Conservation (phyloP, 345 rosid genomes). For the Brassica rapa region DNA sequence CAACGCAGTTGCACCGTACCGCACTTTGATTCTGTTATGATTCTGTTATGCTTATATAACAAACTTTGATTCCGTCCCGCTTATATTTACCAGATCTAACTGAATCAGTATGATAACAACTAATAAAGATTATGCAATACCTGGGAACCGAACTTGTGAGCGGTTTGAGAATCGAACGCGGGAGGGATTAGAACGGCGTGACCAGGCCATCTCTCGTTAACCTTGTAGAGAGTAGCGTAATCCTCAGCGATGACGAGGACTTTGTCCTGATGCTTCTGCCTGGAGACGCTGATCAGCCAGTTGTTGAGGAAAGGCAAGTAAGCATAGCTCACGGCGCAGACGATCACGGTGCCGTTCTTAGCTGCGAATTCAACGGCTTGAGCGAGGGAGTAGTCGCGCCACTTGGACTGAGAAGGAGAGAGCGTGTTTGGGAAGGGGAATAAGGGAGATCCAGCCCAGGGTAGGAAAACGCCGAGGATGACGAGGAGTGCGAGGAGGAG, state of each 20-base stretch:
- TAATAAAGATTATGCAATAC: neutral
- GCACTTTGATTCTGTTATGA: too few relatives aligned
- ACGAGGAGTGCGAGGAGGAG: slow-evolving; percentile 9
- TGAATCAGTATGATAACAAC: neutral
- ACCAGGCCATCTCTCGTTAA: slow-evolving; percentile 88
- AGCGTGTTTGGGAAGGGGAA: slow-evolving; percentile 42
- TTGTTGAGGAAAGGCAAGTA: slow-evolving; percentile 73
- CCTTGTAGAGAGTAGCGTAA: slow-evolving; percentile 71
- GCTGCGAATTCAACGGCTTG: slow-evolving; percentile 76
- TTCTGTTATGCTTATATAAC: too few relatives aligned
- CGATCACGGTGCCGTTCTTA: slow-evolving; percentile 36
- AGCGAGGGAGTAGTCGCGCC: slow-evolving; percentile 71
- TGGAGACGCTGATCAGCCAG: slow-evolving; percentile 75
- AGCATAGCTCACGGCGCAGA: slow-evolving; percentile 48
- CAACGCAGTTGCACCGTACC: too few relatives aligned
- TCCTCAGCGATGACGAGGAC: slow-evolving; percentile 94
- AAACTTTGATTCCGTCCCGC: too few relatives aligned
- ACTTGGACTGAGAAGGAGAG: slow-evolving; percentile 38
- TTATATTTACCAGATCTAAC: too few relatives aligned
- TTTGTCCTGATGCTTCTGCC: slow-evolving; percentile 76
- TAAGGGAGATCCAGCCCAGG: slow-evolving; percentile 46
- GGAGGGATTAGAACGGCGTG: slow-evolving; percentile 83
- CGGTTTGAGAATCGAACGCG: slow-evolving; percentile 63
- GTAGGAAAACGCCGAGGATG: slow-evolving; percentile 9
- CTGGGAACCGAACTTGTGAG: slow-evolving; percentile 59